A percentile compares a stretch with the other conserved stretches of the same genome.
These are phyloP conservation scores for Rhynchosporium agropyri DNA, from an alignment of 2,329 filamentous ascomycete species.

Conservation along the genomic window DNA sequence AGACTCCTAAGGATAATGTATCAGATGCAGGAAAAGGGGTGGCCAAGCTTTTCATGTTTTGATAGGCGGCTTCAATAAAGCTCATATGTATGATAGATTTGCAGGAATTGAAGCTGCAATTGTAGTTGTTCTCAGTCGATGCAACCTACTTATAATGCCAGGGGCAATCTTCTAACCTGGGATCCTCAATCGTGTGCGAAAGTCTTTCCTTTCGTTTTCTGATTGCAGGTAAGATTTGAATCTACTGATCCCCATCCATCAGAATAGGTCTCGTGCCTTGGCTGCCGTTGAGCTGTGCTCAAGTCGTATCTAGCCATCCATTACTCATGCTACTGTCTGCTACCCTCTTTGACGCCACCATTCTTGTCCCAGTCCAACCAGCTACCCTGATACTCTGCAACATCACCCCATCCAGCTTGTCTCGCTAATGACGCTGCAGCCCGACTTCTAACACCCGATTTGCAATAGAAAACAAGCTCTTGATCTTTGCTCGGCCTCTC, in stretches of 20 bases:
- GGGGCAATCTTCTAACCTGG: not conserved
- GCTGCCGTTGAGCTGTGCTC: not conserved
- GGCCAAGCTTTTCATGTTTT: conserved; percentile 30
- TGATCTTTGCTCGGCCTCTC: conserved; percentile 61
- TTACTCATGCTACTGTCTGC: conserved; percentile 8
- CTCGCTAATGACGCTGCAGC: conserved; percentile 77
- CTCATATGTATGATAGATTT: conserved; percentile 4
- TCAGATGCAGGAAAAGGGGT: conserved; percentile 23
- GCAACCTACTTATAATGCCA: not conserved
- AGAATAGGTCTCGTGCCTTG: too few species aligned
- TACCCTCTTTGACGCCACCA: conserved; percentile 54
- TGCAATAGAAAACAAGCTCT: conserved; percentile 86
- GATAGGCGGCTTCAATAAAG: conserved; percentile 2
- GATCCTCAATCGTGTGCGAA: too few species aligned
- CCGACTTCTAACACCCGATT: conserved; percentile 80
- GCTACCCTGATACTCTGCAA: conserved; percentile 74
- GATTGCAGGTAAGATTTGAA: not conserved
- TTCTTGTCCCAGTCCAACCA: conserved; percentile 82
- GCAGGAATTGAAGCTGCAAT: not conserved
- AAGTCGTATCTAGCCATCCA: not conserved
- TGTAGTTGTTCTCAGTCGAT: not conserved
- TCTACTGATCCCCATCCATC: not conserved
- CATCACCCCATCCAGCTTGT: conserved; percentile 72
- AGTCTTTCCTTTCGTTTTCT: too few species aligned
- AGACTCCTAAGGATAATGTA: conserved; percentile 20